A percentile compares a stretch with the other conserved stretches of the same genome.
These are phyloP conservation scores for Sporothrix luriei DNA, from an alignment of 2,329 filamentous ascomycete genomes.

Conservation along the genomic window DNA sequence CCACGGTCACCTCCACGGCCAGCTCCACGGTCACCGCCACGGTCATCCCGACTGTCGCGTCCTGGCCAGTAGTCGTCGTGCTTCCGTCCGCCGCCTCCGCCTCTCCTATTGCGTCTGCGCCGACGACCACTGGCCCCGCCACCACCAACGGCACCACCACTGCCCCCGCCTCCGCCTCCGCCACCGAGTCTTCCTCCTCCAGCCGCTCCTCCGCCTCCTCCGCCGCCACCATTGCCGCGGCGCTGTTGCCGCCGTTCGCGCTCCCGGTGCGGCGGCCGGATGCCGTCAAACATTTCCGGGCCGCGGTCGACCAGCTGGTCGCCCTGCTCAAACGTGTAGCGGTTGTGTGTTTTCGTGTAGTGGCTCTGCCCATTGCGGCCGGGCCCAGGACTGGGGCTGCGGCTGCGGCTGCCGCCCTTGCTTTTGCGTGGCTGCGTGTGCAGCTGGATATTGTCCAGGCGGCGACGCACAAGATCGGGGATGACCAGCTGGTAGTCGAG, in stretches of 20 bases:
- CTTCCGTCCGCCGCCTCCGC: conserved; percentile 27
- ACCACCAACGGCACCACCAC: conserved; percentile 36
- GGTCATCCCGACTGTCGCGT: conserved; percentile 2
- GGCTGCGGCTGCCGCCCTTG: conserved; percentile 7
- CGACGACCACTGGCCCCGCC: conserved; percentile 30
- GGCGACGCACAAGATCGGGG: conserved; percentile 63
- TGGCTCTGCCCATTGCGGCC: conserved; percentile 35
- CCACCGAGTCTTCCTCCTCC: conserved; percentile 21
- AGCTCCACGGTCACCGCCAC: conserved; percentile 39
- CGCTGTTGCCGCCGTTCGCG: conserved; percentile 42
- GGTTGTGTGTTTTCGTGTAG: conserved; percentile 59
- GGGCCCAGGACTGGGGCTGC: conserved; percentile 1
- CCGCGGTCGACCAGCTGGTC: conserved; percentile 71
- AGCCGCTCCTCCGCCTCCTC: conserved; percentile 31
- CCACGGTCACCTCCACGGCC: conserved; percentile 27
- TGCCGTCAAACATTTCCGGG: conserved; percentile 68
- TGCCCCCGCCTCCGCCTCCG: background rate
- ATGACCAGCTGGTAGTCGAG: conserved; percentile 61
- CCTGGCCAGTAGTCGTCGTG: conserved; percentile 31
- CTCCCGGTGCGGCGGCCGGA: conserved; percentile 61
- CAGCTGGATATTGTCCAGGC: conserved; percentile 61
- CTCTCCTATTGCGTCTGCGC: conserved; percentile 20
- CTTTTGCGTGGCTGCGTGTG: background rate
- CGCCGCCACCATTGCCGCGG: conserved; percentile 40
- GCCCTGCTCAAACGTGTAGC: conserved; percentile 72